Evolutionary conservation across 345 rosid genomes (phyloP).

Genomic region (Lumnitzera littorea): DNA sequence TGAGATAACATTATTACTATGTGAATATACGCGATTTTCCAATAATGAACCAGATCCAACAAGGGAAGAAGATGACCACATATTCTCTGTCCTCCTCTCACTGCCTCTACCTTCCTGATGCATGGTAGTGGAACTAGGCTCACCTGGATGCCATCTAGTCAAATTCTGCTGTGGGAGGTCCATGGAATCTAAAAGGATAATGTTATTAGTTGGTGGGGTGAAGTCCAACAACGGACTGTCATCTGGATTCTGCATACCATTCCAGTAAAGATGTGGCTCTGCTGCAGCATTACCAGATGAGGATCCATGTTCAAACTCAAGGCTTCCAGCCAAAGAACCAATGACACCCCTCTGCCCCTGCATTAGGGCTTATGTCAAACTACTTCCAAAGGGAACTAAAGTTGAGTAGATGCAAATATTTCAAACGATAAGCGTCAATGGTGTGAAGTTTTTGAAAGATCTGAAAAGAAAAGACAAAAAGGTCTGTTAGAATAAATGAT

Average conservation of each 20-base stretch:
- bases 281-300: conserved; percentile 48
- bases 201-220: conserved; percentile 32
- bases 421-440: neutral
- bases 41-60: conserved; percentile 24
- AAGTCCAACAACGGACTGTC: conserved; percentile 40
- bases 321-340: conserved; percentile 63
- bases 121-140: conserved; percentile 38
- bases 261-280: conserved; percentile 65
- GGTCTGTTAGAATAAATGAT: too few relatives aligned
- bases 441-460: neutral
- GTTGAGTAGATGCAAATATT: conserved; percentile 1
- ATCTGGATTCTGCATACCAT: conserved; percentile 37
- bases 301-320: conserved; percentile 77
- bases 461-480: neutral
- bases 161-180: conserved; percentile 38
- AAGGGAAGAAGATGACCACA: conserved; percentile 32
- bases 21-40: conserved; percentile 41
- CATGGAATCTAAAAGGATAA: conserved; percentile 31
- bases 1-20: conserved; percentile 14
- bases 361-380: conserved; percentile 42
- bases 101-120: conserved; percentile 29
- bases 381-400: neutral
- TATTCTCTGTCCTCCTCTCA: conserved; percentile 32
- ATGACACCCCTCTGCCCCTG: conserved; percentile 76
- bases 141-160: conserved; percentile 43